Conservation (phyloP, 305 asterid genomes). For the Fraxinus velutina region DNA sequence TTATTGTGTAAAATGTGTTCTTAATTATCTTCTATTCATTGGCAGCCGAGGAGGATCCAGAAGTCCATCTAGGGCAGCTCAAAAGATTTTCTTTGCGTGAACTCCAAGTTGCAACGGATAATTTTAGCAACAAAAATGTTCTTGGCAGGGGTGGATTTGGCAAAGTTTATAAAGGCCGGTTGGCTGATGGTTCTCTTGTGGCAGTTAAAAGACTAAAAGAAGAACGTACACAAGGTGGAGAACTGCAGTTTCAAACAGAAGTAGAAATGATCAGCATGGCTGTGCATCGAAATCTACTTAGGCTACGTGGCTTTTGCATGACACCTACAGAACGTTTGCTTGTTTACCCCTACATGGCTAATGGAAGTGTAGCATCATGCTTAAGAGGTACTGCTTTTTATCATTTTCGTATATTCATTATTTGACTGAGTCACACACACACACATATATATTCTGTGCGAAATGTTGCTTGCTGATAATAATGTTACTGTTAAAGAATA, state of each 20-base stretch:
- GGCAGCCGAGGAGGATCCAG: slow-evolving; percentile 74
- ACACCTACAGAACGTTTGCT: slow-evolving; percentile 65
- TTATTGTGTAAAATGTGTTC: slow-evolving; percentile 8
- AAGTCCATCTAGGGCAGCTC: slow-evolving; percentile 70
- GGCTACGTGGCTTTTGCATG: slow-evolving; percentile 68
- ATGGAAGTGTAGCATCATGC: slow-evolving; percentile 72
- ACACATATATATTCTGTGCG: background rate
- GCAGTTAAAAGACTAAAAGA: slow-evolving; percentile 66
- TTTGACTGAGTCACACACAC: background rate
- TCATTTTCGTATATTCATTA: background rate
- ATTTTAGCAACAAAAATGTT: slow-evolving; percentile 59
- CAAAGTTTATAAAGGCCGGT: slow-evolving; percentile 62
- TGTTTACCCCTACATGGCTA: slow-evolving; percentile 71
- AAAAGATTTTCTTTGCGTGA: slow-evolving; percentile 62
- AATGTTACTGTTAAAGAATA: background rate
- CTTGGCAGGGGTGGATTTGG: slow-evolving; percentile 72
- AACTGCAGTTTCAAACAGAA: slow-evolving; percentile 64
- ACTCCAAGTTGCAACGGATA: slow-evolving; percentile 63
- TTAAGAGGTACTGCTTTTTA: slow-evolving; percentile 47
- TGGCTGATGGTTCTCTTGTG: slow-evolving; percentile 59
- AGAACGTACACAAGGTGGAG: slow-evolving; percentile 72
- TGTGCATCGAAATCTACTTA: slow-evolving; percentile 62
- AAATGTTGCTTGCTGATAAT: background rate
- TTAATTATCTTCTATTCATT: slow-evolving; percentile 1
- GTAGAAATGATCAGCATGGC: slow-evolving; percentile 82